phyloP scores from a whole-genome alignment of 257 asterid genomes.

The Orobanche coerulescens region DNA sequence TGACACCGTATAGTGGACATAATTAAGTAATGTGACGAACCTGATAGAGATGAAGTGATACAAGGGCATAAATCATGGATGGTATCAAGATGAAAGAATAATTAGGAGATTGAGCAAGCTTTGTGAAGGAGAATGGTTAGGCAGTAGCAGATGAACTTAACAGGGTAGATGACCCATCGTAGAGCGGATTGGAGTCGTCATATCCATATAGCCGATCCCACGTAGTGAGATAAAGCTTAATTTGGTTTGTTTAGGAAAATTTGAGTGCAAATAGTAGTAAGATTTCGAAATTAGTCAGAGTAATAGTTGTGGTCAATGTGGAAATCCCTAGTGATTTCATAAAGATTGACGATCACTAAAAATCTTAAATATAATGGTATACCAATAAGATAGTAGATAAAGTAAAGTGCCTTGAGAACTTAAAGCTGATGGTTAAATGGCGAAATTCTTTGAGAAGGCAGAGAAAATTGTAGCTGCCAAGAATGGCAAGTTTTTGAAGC shows the following conservation, averaged over 20 bases:
- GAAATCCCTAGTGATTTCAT: neutral
- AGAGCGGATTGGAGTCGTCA: neutral
- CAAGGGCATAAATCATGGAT: too few species aligned
- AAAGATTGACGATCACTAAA: neutral
- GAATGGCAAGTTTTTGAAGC: neutral
- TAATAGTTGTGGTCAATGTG: neutral
- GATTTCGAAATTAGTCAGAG: neutral
- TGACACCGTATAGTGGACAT: neutral
- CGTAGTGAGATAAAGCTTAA: too few species aligned
- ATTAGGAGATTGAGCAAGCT: too few species aligned
- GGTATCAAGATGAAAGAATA: too few species aligned
- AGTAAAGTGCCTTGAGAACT: neutral
- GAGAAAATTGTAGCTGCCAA: neutral
- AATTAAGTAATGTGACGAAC: too few species aligned
- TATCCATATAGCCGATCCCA: too few species aligned
- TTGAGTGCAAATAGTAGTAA: neutral
- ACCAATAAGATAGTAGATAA: neutral
- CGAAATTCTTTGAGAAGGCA: neutral
- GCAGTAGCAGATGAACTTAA: too few species aligned
- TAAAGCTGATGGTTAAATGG: neutral
- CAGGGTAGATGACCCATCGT: neutral
- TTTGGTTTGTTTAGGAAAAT: neutral
- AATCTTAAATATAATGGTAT: neutral
- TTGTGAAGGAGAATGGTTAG: too few species aligned
- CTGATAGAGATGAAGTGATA: too few species aligned